Base-by-base conservation (phyloP, 768 basidiomycete species). In the Mycena floridula region DNA sequence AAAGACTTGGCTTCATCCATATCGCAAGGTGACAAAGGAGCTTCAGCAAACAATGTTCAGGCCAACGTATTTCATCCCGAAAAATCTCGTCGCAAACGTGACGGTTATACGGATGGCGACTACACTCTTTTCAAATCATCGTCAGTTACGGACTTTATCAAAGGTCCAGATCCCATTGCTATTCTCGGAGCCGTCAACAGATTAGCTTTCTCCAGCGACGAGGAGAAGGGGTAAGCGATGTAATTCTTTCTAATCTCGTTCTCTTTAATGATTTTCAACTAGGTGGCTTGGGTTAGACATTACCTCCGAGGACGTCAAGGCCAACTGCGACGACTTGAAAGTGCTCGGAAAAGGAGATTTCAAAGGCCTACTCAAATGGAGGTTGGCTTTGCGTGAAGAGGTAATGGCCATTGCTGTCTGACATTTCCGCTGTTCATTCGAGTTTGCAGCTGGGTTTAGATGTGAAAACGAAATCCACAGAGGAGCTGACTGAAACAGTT, bases 271-370 rank as follows among this genome's bases (percentile, higher is more conserved):
- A 37, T 21, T 36, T 46, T 23, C 36, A 90, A 86, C 47, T n/a
- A n/a, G n/a, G n/a, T 95, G 96, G 89, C 62, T 86, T 25, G 69
- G 68, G 41, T 65, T 84, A 40, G 73, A 78, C 40, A 66, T 84
- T 45, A 96, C 91, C 18, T 85, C 86, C 2, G 59, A 70, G 0
- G 95, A 98, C 43, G 69, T 98, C 50, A 78, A 80, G 59, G 70
- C 74, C n/a, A 91, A 89, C 60, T 86, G 84, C 52, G 79, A 83
- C 18, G 96, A 99, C 71, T 72, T 99, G 52, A 97, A 95, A 61
- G 96, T 99, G 4, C 69, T 99, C 25, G 96, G 96, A 25, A 99
- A 97, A 67, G 88, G 94, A 23, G 96, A 99, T 59, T 99, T 99
- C 72, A 98, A 97, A 62, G 58, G 76, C 7, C 67, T 99, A 44